A percentile compares a stretch with the other conserved stretches of the same genome.
Evolutionary conservation across 2,329 filamentous ascomycete genomes (phyloP).

Genomic region (Nigrospora sphaerica): DNA sequence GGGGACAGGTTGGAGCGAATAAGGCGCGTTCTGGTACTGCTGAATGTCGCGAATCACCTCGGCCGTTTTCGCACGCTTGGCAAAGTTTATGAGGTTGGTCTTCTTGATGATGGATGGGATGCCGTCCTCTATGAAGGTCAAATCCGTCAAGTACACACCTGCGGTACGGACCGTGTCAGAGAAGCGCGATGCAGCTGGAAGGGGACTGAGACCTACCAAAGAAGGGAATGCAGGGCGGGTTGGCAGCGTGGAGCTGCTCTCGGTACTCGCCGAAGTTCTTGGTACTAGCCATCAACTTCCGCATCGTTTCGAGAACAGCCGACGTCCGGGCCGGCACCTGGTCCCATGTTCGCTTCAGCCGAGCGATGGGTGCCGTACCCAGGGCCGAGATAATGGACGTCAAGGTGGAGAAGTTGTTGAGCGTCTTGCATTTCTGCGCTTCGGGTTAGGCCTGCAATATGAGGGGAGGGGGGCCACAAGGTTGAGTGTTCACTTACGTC

Average conservation of each 20-base stretch:
- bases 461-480: not conserved
- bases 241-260: conserved; percentile 84
- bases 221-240: conserved; percentile 96
- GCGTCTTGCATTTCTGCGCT: conserved; percentile 74
- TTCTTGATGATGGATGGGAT: conserved; percentile 96
- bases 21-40: conserved; percentile 97
- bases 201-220: conserved; percentile 58
- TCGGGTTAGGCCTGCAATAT: conserved; percentile 13
- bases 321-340: conserved; percentile 83
- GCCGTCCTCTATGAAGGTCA: conserved; percentile 97
- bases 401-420: conserved; percentile 96
- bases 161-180: not conserved
- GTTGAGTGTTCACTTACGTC: conserved; percentile 60
- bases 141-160: conserved; percentile 94
- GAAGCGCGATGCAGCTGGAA: not conserved
- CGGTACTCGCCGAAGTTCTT: conserved; percentile 98
- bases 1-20: conserved; percentile 78
- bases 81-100: conserved; percentile 95
- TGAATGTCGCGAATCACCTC: conserved; percentile 98
- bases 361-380: conserved; percentile 89
- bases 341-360: conserved; percentile 88
- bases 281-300: conserved; percentile 89
- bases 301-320: conserved; percentile 79
- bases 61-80: conserved; percentile 94
- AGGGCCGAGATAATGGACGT: conserved; percentile 97